Conservation (phyloP, 2,329 filamentous ascomycete genomes). For the Aotearoamyces nothofagi region DNA sequence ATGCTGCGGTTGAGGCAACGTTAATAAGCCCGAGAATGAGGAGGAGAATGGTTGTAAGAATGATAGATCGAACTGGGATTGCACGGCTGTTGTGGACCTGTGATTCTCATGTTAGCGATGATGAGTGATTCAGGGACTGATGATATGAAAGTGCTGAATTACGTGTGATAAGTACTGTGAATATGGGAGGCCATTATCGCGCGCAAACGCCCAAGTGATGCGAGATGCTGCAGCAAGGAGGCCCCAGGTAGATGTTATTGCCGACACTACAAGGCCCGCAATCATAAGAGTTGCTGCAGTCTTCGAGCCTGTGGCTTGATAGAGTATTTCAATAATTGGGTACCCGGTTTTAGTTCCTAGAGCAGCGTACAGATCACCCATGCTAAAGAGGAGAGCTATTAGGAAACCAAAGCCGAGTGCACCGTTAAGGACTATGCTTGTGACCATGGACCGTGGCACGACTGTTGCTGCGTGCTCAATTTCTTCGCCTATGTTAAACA, state of each 20-base stretch:
- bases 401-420: conserved; percentile 38
- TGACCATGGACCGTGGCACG: conserved; percentile 34
- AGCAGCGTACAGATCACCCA: conserved; percentile 18
- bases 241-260: conserved; percentile 19
- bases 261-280: conserved; percentile 21
- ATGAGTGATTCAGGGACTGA: too few relatives aligned
- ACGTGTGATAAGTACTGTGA: conserved; percentile 9
- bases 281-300: conserved; percentile 21
- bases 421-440: conserved; percentile 32
- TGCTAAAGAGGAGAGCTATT: conserved; percentile 34
- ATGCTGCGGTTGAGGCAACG: conserved; percentile 29
- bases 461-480: conserved; percentile 30
- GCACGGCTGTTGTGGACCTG: conserved; percentile 17
- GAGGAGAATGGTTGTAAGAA: conserved; percentile 27
- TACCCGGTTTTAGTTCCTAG: conserved; percentile 32
- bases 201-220: conserved; percentile 26
- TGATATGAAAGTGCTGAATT: neutral
- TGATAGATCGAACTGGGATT: conserved; percentile 24
- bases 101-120: neutral
- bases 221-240: conserved; percentile 27
- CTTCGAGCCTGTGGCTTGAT: conserved; percentile 24
- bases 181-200: conserved; percentile 25
- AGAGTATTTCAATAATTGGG: conserved; percentile 43
- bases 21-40: conserved; percentile 30
- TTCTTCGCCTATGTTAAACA: conserved; percentile 30